Evolutionary conservation across 352 stramenopile species (phyloP).

Genomic region (Globisporangium uncinulatum): DNA sequence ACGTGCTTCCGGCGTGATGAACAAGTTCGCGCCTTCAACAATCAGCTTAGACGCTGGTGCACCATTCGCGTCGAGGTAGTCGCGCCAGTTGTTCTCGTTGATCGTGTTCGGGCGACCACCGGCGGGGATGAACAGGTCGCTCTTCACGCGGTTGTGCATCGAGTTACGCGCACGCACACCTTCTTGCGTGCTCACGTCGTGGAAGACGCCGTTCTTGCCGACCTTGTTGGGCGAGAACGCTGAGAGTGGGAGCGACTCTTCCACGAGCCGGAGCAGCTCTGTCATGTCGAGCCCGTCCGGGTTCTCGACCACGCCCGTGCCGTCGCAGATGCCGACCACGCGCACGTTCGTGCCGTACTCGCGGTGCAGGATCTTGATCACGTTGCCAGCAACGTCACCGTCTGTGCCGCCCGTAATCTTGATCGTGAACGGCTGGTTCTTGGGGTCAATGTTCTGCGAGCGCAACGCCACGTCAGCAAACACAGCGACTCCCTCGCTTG

Average conservation of each 20-base stretch:
- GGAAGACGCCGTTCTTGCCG: slow-evolving; percentile 50
- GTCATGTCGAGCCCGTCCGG: slow-evolving; percentile 91
- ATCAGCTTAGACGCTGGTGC: slow-evolving; percentile 80
- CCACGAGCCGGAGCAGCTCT: slow-evolving; percentile 93
- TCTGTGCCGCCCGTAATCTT: slow-evolving; percentile 95
- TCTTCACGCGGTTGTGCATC: slow-evolving; percentile 95
- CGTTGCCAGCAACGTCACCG: slow-evolving; percentile 96
- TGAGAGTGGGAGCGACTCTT: slow-evolving; percentile 88
- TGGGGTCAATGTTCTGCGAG: slow-evolving; percentile 75
- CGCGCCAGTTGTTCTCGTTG: slow-evolving; percentile 83
- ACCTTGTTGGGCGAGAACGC: slow-evolving; percentile 56
- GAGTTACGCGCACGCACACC: slow-evolving; percentile 94
- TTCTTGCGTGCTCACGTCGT: slow-evolving; percentile 73
- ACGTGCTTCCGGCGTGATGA: slow-evolving; percentile 78
- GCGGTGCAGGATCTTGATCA: slow-evolving; percentile 96
- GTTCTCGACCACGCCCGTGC: slow-evolving; percentile 93
- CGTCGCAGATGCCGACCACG: slow-evolving; percentile 91
- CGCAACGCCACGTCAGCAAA: slow-evolving; percentile 73
- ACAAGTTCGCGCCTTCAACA: slow-evolving; percentile 83
- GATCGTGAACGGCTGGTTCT: slow-evolving; percentile 65
- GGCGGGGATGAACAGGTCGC: slow-evolving; percentile 80
- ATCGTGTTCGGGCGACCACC: slow-evolving; percentile 80
- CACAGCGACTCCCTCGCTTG: slow-evolving; percentile 75
- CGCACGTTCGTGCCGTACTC: slow-evolving; percentile 92
- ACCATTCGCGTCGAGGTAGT: slow-evolving; percentile 59